phyloP scores from a whole-genome alignment of 345 rosid genomes.

The Salix dunnii region DNA sequence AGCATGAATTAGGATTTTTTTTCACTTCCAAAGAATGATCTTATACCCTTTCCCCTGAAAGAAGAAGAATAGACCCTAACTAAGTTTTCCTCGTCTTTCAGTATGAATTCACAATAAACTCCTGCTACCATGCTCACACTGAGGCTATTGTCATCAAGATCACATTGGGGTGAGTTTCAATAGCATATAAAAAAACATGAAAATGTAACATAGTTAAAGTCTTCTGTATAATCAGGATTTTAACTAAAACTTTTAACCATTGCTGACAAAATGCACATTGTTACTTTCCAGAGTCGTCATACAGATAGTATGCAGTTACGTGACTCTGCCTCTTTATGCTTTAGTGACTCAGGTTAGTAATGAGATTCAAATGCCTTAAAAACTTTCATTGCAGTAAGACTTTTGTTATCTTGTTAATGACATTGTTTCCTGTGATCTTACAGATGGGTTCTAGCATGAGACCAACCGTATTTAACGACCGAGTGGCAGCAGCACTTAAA shows the following conservation, averaged over 20 bases:
- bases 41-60: not conserved
- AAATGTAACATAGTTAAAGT: not conserved
- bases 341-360: conserved; percentile 79
- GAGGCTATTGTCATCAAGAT: conserved; percentile 62
- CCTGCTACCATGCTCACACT: conserved; percentile 54
- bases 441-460: conserved; percentile 94
- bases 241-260: not conserved
- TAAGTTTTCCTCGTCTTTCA: conserved; percentile 24
- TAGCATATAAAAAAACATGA: not conserved
- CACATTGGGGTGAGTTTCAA: conserved; percentile 66
- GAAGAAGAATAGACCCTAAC: not conserved
- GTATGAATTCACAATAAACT: conserved; percentile 47
- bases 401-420: not conserved
- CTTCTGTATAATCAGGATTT: not conserved
- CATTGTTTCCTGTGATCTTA: not conserved
- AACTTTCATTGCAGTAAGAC: not conserved
- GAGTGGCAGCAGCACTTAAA: conserved; percentile 67
- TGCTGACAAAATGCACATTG: conserved; percentile 10
- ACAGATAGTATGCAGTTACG: conserved; percentile 87
- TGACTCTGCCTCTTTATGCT: conserved; percentile 95
- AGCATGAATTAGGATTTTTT: not conserved
- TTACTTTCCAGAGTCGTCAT: conserved; percentile 54
- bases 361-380: not conserved
- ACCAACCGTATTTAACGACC: conserved; percentile 72
- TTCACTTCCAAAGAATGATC: not conserved